Percentiles rank a stretch among this genome's conserved stretches.
Evolutionary conservation across 768 basidiomycete species (phyloP).

Genomic region (Rhodotorula toruloides): DNA sequence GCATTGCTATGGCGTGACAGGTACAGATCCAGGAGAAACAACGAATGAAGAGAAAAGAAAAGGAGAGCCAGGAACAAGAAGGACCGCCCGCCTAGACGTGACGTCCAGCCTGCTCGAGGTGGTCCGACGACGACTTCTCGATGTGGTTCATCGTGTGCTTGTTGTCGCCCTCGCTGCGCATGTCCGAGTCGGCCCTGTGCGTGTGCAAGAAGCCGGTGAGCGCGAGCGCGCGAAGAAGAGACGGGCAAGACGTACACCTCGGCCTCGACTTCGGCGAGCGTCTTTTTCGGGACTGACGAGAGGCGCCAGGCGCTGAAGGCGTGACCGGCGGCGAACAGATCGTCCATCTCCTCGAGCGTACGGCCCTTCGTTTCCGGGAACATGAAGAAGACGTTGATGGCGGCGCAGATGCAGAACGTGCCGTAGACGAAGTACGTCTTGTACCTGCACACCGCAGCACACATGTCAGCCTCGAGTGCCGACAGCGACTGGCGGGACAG

Average conservation of each 20-base stretch:
- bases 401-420: neutral
- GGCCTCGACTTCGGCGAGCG: neutral
- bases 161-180: neutral
- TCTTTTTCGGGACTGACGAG: neutral
- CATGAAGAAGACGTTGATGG: conserved; percentile 63
- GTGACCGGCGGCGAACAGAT: neutral
- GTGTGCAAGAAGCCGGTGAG: no score
- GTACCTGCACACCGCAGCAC: no score
- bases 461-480: neutral
- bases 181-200: neutral
- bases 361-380: conserved; percentile 8
- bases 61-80: no score
- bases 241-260: neutral
- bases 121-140: neutral
- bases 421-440: neutral
- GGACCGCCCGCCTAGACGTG: no score
- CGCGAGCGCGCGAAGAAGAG: no score
- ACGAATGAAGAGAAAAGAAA: no score
- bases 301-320: neutral
- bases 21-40: no score
- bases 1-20: no score
- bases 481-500: neutral
- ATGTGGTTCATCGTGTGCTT: neutral
- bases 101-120: neutral
- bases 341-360: conserved; percentile 5